phyloP scores from a whole-genome alignment of 306 rosid species.

The Alnus rubra region DNA sequence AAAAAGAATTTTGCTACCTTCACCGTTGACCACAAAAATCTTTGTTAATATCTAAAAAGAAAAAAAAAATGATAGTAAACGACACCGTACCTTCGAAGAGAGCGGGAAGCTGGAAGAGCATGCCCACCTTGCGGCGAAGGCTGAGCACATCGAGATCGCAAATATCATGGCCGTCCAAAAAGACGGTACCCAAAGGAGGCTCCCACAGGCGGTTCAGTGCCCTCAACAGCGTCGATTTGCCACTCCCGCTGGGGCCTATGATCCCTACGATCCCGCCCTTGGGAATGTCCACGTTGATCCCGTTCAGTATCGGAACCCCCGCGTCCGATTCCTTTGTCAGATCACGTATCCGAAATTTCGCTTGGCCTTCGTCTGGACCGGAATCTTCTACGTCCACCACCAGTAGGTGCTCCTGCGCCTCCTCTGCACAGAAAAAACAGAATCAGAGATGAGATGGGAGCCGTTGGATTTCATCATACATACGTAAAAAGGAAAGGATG shows the following conservation, averaged over 20 bases:
- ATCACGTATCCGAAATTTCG: constrained; percentile 56
- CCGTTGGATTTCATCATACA: neutral
- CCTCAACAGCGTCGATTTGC: constrained; percentile 80
- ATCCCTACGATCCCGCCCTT: constrained; percentile 68
- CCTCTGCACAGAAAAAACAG: constrained; percentile 27
- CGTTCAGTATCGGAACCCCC: constrained; percentile 56
- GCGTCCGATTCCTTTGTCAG: constrained; percentile 52
- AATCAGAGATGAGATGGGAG: neutral
- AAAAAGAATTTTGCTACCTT: no score
- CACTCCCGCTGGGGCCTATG: constrained; percentile 96
- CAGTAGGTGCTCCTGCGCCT: constrained; percentile 48
- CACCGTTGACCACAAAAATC: no score
- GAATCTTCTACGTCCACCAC: constrained; percentile 30
- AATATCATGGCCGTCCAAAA: constrained; percentile 66
- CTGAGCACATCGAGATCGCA: constrained; percentile 60
- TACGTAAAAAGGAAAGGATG: neutral
- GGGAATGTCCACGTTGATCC: constrained; percentile 57
- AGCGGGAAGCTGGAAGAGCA: constrained; percentile 96
- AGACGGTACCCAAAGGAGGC: constrained; percentile 63
- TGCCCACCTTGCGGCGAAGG: constrained; percentile 91
- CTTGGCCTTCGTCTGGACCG: neutral
- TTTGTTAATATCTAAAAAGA: no score
- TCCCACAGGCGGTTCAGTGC: constrained; percentile 94
- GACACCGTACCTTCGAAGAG: constrained; percentile 63
- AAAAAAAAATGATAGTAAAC: neutral